These are phyloP conservation scores for Globisporangium echinulatum DNA, from an alignment of 352 stramenopile species.

Conservation along the genomic window DNA sequence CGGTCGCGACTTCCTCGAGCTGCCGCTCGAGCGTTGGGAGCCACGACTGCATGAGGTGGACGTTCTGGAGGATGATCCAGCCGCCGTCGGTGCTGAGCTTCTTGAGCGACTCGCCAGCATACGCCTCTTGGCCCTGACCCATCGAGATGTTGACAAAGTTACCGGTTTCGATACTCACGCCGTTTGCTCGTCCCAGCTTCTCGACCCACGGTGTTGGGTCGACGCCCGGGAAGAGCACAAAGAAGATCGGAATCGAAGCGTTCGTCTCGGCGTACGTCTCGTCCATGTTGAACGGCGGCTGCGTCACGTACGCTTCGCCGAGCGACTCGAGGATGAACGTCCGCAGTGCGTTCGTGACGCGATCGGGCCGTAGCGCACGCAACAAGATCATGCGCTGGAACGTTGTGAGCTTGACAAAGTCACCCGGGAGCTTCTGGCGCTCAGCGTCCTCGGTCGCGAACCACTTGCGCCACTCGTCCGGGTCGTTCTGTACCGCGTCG, in stretches of 20 bases:
- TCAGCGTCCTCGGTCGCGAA: slow-evolving; percentile 95
- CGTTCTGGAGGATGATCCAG: slow-evolving; percentile 96
- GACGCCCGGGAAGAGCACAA: slow-evolving; percentile 93
- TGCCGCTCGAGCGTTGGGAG: slow-evolving; percentile 91
- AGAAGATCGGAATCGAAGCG: slow-evolving; percentile 92
- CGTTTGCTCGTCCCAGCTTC: slow-evolving; percentile 78
- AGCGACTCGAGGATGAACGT: slow-evolving; percentile 89
- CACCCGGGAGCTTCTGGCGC: slow-evolving; percentile 90
- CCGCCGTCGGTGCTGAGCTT: slow-evolving; percentile 87
- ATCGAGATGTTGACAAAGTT: slow-evolving; percentile 97
- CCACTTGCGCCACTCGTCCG: slow-evolving; percentile 95
- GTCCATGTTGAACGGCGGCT: slow-evolving; percentile 90
- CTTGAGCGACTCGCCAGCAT: slow-evolving; percentile 89
- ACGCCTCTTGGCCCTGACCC: slow-evolving; percentile 90
- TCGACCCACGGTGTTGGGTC: slow-evolving; percentile 95
- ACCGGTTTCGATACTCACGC: slow-evolving; percentile 89
- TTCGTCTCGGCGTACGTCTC: slow-evolving; percentile 90
- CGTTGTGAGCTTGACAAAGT: slow-evolving; percentile 78
- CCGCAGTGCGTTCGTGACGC: slow-evolving; percentile 90
- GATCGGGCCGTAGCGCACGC: slow-evolving; percentile 90
- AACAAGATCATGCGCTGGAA: slow-evolving; percentile 89
- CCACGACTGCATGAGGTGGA: slow-evolving; percentile 95
- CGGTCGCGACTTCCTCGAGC: slow-evolving; percentile 85
- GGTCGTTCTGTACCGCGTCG: slow-evolving; percentile 95
- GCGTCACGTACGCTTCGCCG: slow-evolving; percentile 89